A percentile compares a stretch with the other conserved stretches of the same genome.
These are phyloP conservation scores for Zygosaccharomyces siamensis DNA, from an alignment of 805 yeast genomes.

Conservation along the genomic window DNA sequence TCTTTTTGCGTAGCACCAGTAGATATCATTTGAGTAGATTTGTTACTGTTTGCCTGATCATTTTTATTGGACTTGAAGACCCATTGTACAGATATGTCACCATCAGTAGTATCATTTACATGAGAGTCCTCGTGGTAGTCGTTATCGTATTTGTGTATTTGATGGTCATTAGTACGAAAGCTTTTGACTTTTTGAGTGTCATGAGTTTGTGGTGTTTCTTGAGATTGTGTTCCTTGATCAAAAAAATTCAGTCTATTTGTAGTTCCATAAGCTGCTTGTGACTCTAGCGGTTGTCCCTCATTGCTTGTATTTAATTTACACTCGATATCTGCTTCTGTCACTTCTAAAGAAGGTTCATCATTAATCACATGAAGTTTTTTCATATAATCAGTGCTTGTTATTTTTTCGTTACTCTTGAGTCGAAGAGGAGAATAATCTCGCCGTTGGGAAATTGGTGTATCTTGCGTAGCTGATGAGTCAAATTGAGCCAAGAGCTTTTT, in stretches of 20 bases:
- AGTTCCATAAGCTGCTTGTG: neutral
- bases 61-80: slow-evolving; percentile 11
- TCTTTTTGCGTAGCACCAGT: slow-evolving; percentile 13
- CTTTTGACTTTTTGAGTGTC: neutral
- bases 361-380: neutral
- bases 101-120: slow-evolving; percentile 21
- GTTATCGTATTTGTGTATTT: neutral
- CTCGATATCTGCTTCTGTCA: slow-evolving; percentile 1
- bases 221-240: neutral
- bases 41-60: slow-evolving; percentile 11
- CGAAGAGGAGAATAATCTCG: neutral
- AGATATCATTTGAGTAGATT: slow-evolving; percentile 22
- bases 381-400: slow-evolving; percentile 5
- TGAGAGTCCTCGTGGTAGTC: slow-evolving; percentile 5
- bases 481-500: slow-evolving; percentile 12
- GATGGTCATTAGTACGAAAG: neutral
- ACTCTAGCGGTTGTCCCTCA: neutral
- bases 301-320: neutral
- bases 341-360: neutral
- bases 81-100: slow-evolving; percentile 17
- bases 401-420: neutral
- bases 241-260: neutral
- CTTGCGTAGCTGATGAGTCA: slow-evolving; percentile 13
- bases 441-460: slow-evolving; percentile 19
- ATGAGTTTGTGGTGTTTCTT: neutral